Evolutionary conservation across 2,329 filamentous ascomycete genomes (phyloP), one percentile per base, ranked within the genome.

Genomic region (Diplodia corticola): DNA sequence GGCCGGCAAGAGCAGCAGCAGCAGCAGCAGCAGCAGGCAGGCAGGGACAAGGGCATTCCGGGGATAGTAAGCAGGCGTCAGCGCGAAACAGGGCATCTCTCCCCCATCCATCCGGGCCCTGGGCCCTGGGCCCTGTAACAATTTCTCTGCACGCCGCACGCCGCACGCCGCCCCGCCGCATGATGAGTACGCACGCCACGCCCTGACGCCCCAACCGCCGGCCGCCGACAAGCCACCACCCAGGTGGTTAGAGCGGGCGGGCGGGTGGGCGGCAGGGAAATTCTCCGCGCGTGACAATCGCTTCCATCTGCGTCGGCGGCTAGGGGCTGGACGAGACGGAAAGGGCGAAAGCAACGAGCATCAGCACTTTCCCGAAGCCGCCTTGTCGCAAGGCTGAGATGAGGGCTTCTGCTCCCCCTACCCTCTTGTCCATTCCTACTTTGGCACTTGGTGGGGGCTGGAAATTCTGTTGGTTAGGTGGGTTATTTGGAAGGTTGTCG

Each of bases 11-110:
- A 15, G 2, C 10, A 13, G 37, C 26, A n/a, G n/a, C n/a, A n/a
- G n/a, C n/a, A n/a, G n/a, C n/a, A n/a, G n/a, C n/a, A n/a, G n/a
- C n/a, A n/a, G n/a, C n/a, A n/a, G n/a, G n/a, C n/a, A n/a, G n/a
- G n/a, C n/a, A n/a, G n/a, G n/a, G n/a, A n/a, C n/a, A n/a, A n/a
- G n/a, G n/a, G n/a, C n/a, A n/a, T n/a, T n/a, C n/a, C n/a, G 49
- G 44, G 57, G 57, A 61, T 61, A 61, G 57, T 61, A 61, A 61
- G 57, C 57, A 61, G 6, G n/a, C 17, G 57, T 61, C 40, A 61
- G 57, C 57, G 22, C 6, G 35, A 33, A 22, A 44, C 37, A 26
- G 40, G 40, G 35, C 17, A 46, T 24, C 51, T 17, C 4, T 5
- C 49, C 17, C 24, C 10, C 49, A n/a, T 26, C 49, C 49, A 30